Evolutionary conservation across 257 asterid genomes (phyloP), one percentile per base, ranked within the genome.

Genomic region (Fraxinus quadrangulata): DNA sequence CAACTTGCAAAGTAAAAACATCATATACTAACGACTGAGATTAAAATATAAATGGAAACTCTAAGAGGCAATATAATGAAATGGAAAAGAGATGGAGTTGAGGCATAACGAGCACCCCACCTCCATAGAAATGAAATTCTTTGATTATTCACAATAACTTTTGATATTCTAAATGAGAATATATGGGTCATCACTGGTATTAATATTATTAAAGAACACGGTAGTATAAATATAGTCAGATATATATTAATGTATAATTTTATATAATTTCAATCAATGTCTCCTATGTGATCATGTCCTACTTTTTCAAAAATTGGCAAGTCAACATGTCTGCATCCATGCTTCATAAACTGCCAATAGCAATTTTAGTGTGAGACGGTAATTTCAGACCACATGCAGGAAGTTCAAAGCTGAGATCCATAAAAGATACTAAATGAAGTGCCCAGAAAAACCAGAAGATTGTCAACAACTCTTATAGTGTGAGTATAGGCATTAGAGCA

Each of bases 401-500:
- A 83, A 75, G 45, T 24, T 23, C 66, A 75, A 51, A 81, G 78
- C 66, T 65, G 47, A 42, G 75, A 59, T 75, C 77, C 77, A 73
- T 33, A 36, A 40, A 75, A 65, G 56, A 71, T 71, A 79, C 73
- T 70, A 74, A 72, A 77, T 51, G 71, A 74, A 74, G 45, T 34
- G 61, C 73, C 42, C 71, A 77, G 23, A 77, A 36, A 39, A 75
- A 71, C 19, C n/a, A 67, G 59, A 79, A 75, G 74, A 30, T 59
- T 26, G 69, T 73, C 71, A 74, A 83, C 65, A 81, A 74, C 78
- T 76, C 99, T 92, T 96, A 93, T 98, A 93, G 91, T n/a, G 98
- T 93, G 77, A 89, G 86, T 67, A 93, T 66, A 74, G 98, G 99
- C 97, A 96, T 89, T 73, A 92, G 86, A 79, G 87, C 78, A 79